phyloP scores from a whole-genome alignment of 768 basidiomycete species.

The Podaxis carcinomalis region DNA sequence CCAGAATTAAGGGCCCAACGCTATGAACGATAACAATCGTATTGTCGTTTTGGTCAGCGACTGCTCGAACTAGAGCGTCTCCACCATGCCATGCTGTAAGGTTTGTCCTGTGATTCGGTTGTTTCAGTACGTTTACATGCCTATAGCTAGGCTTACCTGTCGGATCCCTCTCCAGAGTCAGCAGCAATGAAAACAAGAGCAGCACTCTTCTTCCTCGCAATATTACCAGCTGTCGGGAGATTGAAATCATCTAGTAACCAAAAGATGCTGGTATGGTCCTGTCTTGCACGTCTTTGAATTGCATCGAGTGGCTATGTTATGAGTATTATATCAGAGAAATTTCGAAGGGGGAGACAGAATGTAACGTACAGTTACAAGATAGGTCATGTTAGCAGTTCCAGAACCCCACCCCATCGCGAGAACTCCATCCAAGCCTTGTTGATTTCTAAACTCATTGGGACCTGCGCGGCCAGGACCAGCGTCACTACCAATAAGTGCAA shows the following conservation, averaged over 20 bases:
- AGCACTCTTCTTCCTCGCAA: slow-evolving; percentile 48
- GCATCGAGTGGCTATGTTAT: slow-evolving; percentile 66
- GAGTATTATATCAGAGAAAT: background rate
- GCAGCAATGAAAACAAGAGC: slow-evolving; percentile 80
- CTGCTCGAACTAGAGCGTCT: slow-evolving; percentile 64
- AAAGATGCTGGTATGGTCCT: slow-evolving; percentile 61
- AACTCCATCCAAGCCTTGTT: slow-evolving; percentile 60
- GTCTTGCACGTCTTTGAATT: slow-evolving; percentile 67
- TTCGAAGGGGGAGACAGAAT: background rate
- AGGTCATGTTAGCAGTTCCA: slow-evolving; percentile 75
- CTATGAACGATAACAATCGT: slow-evolving; percentile 69
- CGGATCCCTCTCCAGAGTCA: slow-evolving; percentile 83
- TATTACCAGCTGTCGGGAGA: slow-evolving; percentile 41
- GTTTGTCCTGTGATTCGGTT: slow-evolving; percentile 43
- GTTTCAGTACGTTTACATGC: background rate
- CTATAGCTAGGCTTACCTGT: slow-evolving; percentile 37
- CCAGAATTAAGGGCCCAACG: slow-evolving; percentile 55
- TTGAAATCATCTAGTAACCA: slow-evolving; percentile 75
- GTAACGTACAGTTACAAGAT: slow-evolving; percentile 63
- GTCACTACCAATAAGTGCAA: slow-evolving; percentile 62
- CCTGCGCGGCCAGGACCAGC: slow-evolving; percentile 62
- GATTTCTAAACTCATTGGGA: slow-evolving; percentile 67
- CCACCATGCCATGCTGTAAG: slow-evolving; percentile 73
- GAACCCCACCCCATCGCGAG: slow-evolving; percentile 94
- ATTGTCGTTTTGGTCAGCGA: slow-evolving; percentile 64